Evolutionary conservation across 2,329 filamentous ascomycete species (phyloP), one percentile per base, ranked within the genome.

Genomic region (Arthrobotrys iridis): DNA sequence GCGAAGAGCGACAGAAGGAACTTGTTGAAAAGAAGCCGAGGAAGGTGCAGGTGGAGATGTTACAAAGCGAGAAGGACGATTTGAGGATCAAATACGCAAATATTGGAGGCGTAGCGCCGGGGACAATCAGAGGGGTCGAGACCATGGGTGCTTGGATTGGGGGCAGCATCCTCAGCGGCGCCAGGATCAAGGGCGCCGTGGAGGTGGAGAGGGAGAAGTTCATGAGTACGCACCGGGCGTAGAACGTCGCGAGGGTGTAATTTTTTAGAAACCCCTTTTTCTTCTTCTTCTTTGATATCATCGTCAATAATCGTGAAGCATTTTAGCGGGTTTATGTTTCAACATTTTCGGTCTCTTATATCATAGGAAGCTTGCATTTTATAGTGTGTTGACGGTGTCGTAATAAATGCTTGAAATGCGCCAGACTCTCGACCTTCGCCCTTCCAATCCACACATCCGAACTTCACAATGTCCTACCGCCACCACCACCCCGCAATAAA

Each of bases 131-230:
- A n/a, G 86, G 87, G 22, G 83, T 90, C 0, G 86, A 89, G 73
- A 86, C 86, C 4, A 81, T 90, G 3, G 89, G 89, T 1, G 81
- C 88, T 1, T 91, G 89, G 88, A 86, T 86, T 3, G 89, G 89
- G 4, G 88, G 87, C 2, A 90, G 88, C 80, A 81, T 91, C 18
- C 82, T 88, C 4, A 85, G 86, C 0, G 86, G 85, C 76, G 81
- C 90, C 77, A 86, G 87, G 59, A 84, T 89, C 20, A 86, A 86
- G 70, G 88, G 88, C 0, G 83, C 88, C 48, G 86, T 89, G 4
- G 88, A 90, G 80, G 85, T 90, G 18, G 88, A 90, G 78, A 83
- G 87, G 24, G 89, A 91, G 55, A 86, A 86, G 45, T 91, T 89
- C 77, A 80, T 90, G 37, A 78, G 72, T 26, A 74, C 77, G 11